These are phyloP conservation scores for Arthrinium puccinioides DNA, from an alignment of 2,329 filamentous ascomycete species.

Conservation along the genomic window DNA sequence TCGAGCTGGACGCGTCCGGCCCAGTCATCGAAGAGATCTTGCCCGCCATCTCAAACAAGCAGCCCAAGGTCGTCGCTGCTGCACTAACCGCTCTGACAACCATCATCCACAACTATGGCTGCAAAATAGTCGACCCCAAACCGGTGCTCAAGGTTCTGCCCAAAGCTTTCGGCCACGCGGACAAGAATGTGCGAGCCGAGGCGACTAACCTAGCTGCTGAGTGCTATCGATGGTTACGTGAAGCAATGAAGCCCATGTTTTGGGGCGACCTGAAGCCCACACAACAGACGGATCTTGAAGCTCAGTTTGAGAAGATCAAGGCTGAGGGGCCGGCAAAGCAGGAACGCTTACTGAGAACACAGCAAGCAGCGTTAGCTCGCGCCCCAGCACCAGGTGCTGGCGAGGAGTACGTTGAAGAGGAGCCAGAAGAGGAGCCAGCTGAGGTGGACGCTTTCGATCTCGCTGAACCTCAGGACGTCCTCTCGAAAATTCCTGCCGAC, in stretches of 20 bases:
- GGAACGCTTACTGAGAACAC: slow-evolving; percentile 77
- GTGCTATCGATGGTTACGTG: slow-evolving; percentile 92
- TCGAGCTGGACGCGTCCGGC: slow-evolving; percentile 80
- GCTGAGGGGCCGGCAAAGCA: slow-evolving; percentile 82
- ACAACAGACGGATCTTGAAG: slow-evolving; percentile 89
- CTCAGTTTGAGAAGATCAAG: slow-evolving; percentile 89
- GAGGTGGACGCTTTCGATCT: slow-evolving; percentile 79
- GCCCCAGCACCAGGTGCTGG: slow-evolving; percentile 53
- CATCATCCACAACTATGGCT: slow-evolving; percentile 90
- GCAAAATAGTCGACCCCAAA: slow-evolving; percentile 90
- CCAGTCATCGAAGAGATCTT: slow-evolving; percentile 88
- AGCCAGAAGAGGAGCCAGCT: slow-evolving; percentile 52
- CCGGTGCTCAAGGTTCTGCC: slow-evolving; percentile 80
- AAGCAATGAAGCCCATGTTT: slow-evolving; percentile 97
- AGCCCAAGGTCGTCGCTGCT: slow-evolving; percentile 27
- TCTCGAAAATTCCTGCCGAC: slow-evolving; percentile 72
- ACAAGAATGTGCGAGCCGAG: slow-evolving; percentile 96
- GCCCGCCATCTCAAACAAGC: slow-evolving; percentile 34
- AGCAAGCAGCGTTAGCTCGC: slow-evolving; percentile 76
- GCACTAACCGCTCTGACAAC: slow-evolving; percentile 57
- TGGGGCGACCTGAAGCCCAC: slow-evolving; percentile 94
- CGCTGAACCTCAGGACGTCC: slow-evolving; percentile 80
- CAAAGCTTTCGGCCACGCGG: slow-evolving; percentile 89
- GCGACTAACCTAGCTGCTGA: slow-evolving; percentile 88
- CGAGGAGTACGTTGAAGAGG: slow-evolving; percentile 51